Evolutionary conservation across 176 grass and related monocot genomes (phyloP), one percentile per base, ranked within the genome.

Genomic region (Oropetium thomaeum): DNA sequence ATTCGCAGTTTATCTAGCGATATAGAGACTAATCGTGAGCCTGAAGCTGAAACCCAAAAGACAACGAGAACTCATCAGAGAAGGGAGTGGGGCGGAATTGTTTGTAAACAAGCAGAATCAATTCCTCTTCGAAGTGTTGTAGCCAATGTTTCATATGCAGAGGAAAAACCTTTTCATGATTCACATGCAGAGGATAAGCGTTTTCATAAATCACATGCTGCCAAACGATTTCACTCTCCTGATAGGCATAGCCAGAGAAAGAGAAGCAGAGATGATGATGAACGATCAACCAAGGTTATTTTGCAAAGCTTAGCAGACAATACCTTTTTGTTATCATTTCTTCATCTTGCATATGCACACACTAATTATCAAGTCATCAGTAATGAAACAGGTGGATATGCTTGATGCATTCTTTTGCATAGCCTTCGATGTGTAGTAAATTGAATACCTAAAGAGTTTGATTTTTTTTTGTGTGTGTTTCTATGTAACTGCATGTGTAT

Each of bases 41-140:
- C 71, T 79, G 86, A 87, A 61, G 54, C 69, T 83, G 85, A 71
- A 70, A 22, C 72, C 48, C 66, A 61, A 28, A 91, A 91, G 65
- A 66, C 70, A 58, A 45, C 45, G 0, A 81, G 41, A 81, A 81
- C 26, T 66, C 80, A 75, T 48, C 86, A 84, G 26, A 87, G 51
- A 59, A 88, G 90, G 68, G 88, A 87, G 26, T 79, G 78, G 96
- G 86, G 71, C 81, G 84, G 49, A 77, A 74, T 79, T 67, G 58
- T 52, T 62, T 71, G 59, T 44, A 67, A 77, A 23, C 81, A 91
- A 62, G 58, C 76, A 51, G 81, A 85, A 45, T 17, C 65, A 76
- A 52, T 90, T 85, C 79, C 91, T 77, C 91, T 95, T 64, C 85
- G 64, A 65, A 99, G 96, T 64, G 87, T 95, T 68, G 79, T 99